A percentile compares a stretch with the other conserved stretches of the same genome.
Conservation (phyloP, 2,329 filamentous ascomycete genomes). For the Cladosporium sphaerospermum region DNA sequence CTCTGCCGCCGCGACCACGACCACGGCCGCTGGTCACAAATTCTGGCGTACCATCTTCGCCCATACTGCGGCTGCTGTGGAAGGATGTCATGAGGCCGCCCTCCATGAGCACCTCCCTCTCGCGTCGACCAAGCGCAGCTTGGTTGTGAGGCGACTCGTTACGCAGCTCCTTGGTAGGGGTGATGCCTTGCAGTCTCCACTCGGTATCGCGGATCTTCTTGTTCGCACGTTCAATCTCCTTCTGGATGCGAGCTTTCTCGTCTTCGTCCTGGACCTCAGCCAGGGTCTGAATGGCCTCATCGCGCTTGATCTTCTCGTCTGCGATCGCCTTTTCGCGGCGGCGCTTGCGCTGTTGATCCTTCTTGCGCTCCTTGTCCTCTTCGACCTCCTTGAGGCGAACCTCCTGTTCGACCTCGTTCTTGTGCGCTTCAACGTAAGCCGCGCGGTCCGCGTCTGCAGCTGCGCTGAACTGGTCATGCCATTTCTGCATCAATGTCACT, state of each 20-base stretch:
- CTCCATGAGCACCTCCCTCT: conserved; percentile 65
- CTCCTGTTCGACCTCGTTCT: conserved; percentile 73
- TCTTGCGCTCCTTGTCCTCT: conserved; percentile 97
- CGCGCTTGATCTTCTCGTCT: conserved; percentile 77
- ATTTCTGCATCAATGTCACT: conserved; percentile 49
- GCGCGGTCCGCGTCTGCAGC: conserved; percentile 68
- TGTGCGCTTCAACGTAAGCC: conserved; percentile 70
- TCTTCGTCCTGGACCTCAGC: conserved; percentile 73
- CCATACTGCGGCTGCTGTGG: conserved; percentile 39
- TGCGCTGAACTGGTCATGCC: conserved; percentile 54
- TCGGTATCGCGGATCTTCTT: conserved; percentile 92
- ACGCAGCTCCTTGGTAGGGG: conserved; percentile 64
- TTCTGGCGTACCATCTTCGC: conserved; percentile 27
- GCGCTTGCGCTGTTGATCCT: conserved; percentile 98
- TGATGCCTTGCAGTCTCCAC: conserved; percentile 77
- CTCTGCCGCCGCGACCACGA: conserved; percentile 39
- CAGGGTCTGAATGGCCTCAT: conserved; percentile 70
- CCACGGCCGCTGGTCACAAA: conserved; percentile 32
- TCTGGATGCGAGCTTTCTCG: conserved; percentile 72
- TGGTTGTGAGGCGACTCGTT: conserved; percentile 53
- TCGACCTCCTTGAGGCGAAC: conserved; percentile 85
- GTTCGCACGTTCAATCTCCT: conserved; percentile 81
- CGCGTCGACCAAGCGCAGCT: conserved; percentile 23
- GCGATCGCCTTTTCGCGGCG: conserved; percentile 91
- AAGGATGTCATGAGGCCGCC: conserved; percentile 83